phyloP scores from a whole-genome alignment of 2,329 filamentous ascomycete genomes.

The Trichoderma aggressivum region DNA sequence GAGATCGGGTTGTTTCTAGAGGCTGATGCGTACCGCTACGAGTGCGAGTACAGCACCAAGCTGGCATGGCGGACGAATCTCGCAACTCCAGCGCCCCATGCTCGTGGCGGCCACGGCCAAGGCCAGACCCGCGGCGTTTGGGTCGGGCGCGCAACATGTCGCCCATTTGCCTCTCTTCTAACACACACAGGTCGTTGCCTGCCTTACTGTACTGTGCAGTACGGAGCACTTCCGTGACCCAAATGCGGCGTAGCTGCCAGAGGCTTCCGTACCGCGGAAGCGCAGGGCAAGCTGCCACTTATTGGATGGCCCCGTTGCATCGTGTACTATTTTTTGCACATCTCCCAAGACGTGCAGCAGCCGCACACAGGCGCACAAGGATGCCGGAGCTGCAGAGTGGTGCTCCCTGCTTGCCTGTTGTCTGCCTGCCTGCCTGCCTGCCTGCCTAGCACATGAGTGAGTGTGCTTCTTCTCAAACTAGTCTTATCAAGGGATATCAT shows the following conservation, averaged over 20 bases:
- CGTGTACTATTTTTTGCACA: conserved; percentile 14
- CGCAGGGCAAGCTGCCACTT: background rate
- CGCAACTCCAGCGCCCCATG: conserved; percentile 5
- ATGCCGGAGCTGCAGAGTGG: conserved; percentile 8
- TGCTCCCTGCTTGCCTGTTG: background rate
- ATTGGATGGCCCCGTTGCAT: background rate
- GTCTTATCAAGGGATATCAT: conserved; percentile 5
- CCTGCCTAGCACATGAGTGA: background rate
- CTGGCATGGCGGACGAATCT: background rate
- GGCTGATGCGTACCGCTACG: background rate
- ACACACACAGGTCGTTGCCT: background rate
- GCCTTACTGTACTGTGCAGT: background rate
- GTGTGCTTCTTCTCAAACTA: background rate
- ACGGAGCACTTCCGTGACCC: conserved; percentile 3
- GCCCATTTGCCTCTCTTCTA: conserved; percentile 2
- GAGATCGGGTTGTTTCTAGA: background rate
- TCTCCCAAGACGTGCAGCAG: conserved; percentile 13
- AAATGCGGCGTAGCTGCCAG: background rate
- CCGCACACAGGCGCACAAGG: conserved; percentile 10
- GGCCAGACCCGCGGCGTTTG: conserved; percentile 5
- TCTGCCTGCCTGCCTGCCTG: background rate
- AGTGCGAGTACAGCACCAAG: too few relatives aligned
- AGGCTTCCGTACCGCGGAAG: background rate
- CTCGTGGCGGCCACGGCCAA: conserved; percentile 10
- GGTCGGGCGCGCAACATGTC: conserved; percentile 3